These are phyloP conservation scores for Fagus sylvatica DNA, from an alignment of 306 rosid species.

Conservation along the genomic window DNA sequence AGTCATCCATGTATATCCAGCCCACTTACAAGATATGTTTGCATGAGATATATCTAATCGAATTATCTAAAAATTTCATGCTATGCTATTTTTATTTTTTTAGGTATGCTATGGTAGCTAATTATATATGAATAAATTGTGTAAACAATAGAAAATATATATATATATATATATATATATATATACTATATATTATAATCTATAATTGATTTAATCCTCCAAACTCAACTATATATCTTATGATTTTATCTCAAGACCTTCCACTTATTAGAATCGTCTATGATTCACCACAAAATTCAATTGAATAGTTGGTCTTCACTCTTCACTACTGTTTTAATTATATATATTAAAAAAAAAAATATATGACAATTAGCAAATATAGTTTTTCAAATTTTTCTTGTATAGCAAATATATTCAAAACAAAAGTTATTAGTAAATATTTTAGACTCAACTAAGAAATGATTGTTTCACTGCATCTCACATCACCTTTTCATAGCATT, in stretches of 20 bases:
- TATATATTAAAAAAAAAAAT: too few species aligned
- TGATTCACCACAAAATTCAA: not conserved
- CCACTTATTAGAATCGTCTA: not conserved
- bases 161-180: not conserved
- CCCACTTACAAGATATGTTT: not conserved
- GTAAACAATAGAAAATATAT: not conserved
- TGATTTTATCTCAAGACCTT: not conserved
- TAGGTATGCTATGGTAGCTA: too few species aligned
- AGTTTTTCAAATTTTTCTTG: too few species aligned
- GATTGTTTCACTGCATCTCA: too few species aligned
- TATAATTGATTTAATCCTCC: not conserved
- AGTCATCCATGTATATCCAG: not conserved
- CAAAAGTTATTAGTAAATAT: too few species aligned
- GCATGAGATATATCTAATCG: constrained; percentile 1
- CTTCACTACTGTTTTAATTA: not conserved
- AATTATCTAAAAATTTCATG: not conserved
- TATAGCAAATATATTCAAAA: too few species aligned
- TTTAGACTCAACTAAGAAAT: too few species aligned
- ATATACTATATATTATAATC: too few species aligned
- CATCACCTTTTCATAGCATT: too few species aligned
- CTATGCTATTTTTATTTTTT: not conserved
- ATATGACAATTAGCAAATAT: too few species aligned
- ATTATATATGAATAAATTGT: not conserved
- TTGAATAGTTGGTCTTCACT: not conserved
- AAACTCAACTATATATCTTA: not conserved